Percentiles rank a stretch among this genome's conserved stretches.
Conservation (phyloP, 805 yeast species). For the Priceomyces carsonii region DNA sequence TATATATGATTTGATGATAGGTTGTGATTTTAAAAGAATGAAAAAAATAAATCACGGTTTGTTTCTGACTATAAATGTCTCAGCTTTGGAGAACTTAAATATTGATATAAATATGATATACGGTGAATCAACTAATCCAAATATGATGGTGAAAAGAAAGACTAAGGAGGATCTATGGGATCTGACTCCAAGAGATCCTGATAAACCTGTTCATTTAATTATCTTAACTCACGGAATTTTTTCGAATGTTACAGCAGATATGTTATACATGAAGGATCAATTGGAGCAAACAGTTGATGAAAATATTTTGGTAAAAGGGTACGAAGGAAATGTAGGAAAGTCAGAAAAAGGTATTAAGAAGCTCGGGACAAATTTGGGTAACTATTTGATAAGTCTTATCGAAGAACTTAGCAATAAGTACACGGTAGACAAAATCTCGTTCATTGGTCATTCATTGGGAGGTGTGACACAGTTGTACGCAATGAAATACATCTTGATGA, state of each 20-base stretch:
- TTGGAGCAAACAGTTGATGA: slow-evolving; percentile 27
- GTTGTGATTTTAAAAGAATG: slow-evolving; percentile 34
- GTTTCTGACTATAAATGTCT: slow-evolving; percentile 8
- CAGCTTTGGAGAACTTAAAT: slow-evolving; percentile 1
- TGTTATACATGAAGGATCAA: slow-evolving; percentile 40
- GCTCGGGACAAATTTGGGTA: slow-evolving; percentile 33
- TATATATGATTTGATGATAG: slow-evolving; percentile 37
- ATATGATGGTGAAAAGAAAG: slow-evolving; percentile 24
- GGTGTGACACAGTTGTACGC: slow-evolving; percentile 45
- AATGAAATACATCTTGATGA: slow-evolving; percentile 33
- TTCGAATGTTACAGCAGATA: slow-evolving; percentile 45
- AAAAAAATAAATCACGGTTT: slow-evolving; percentile 31
- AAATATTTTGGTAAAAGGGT: slow-evolving; percentile 41
- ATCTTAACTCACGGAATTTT: slow-evolving; percentile 47
- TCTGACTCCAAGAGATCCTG: slow-evolving; percentile 21
- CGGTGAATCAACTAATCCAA: slow-evolving; percentile 17
- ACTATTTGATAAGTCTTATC: slow-evolving; percentile 26
- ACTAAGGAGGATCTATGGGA: slow-evolving; percentile 37
- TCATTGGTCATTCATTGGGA: slow-evolving; percentile 46
- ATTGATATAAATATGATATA: not conserved
- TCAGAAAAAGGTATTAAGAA: slow-evolving; percentile 43
- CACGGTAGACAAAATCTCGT: slow-evolving; percentile 32
- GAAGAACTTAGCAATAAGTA: slow-evolving; percentile 19
- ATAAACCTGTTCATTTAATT: slow-evolving; percentile 38
- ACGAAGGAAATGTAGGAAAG: slow-evolving; percentile 38